A percentile compares a stretch with the other conserved stretches of the same genome.
phyloP scores from a whole-genome alignment of 345 rosid species.

The Gossypium anomalum region DNA sequence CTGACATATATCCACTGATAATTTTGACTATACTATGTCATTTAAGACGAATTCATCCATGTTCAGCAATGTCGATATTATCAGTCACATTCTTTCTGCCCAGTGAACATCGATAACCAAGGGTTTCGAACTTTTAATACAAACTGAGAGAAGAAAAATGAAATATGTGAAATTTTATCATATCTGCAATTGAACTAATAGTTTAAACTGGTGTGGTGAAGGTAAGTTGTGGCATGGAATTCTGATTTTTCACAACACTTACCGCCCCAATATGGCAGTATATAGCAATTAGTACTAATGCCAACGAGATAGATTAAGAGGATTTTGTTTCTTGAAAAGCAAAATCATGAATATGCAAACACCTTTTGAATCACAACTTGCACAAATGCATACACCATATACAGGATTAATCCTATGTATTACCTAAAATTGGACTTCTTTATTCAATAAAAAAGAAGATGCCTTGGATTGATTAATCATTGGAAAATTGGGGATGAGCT shows the following conservation, averaged over 20 bases:
- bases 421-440: conserved; percentile 8
- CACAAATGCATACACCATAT: conserved; percentile 9
- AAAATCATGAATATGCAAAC: background rate
- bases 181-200: background rate
- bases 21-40: background rate
- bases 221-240: conserved; percentile 5
- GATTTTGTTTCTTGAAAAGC: no score
- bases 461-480: conserved; percentile 32
- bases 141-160: no score
- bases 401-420: conserved; percentile 12
- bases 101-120: background rate
- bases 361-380: conserved; percentile 9
- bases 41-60: background rate
- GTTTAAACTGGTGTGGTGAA: background rate
- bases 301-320: background rate
- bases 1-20: conserved; percentile 5
- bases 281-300: background rate
- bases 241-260: background rate
- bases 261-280: background rate
- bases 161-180: no score
- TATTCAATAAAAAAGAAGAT: conserved; percentile 5
- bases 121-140: background rate
- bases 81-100: conserved; percentile 1
- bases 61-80: background rate
- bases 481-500: conserved; percentile 14